Percentiles rank a stretch among this genome's conserved stretches.
Conservation (phyloP, 2,329 filamentous ascomycete genomes). For the Acrocalymma vagum region DNA sequence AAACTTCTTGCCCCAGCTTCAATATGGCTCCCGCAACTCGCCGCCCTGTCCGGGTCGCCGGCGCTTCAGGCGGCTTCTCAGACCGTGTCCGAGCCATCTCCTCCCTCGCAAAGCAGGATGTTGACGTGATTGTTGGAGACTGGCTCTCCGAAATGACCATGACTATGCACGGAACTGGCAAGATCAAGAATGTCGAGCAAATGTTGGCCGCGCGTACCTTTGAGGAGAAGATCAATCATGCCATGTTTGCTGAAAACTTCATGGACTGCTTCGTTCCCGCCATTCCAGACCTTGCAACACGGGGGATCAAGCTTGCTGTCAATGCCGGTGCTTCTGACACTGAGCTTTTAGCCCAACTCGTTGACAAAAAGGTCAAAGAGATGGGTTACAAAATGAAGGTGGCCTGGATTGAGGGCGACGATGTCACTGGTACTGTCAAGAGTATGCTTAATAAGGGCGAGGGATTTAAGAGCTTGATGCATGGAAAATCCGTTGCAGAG, state of each 20-base stretch:
- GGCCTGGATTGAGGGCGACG: conserved; percentile 55
- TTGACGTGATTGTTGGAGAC: conserved; percentile 44
- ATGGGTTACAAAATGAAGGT: conserved; percentile 37
- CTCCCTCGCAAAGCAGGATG: conserved; percentile 48
- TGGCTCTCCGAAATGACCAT: conserved; percentile 43
- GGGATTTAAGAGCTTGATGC: conserved; percentile 46
- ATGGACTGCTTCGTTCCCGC: conserved; percentile 57
- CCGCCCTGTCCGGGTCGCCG: conserved; percentile 52
- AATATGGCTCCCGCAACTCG: conserved; percentile 31
- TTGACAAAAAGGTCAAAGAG: conserved; percentile 35
- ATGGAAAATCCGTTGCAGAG: conserved; percentile 46
- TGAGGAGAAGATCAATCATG: conserved; percentile 42
- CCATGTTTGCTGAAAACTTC: conserved; percentile 52
- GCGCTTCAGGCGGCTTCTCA: conserved; percentile 54
- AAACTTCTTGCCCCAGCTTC: conserved; percentile 2
- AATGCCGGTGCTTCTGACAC: conserved; percentile 44
- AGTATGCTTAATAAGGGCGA: conserved; percentile 49
- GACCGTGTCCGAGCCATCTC: conserved; percentile 54
- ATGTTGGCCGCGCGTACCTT: conserved; percentile 53
- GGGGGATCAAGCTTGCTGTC: conserved; percentile 39
- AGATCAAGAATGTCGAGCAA: conserved; percentile 42
- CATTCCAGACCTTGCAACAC: conserved; percentile 35
- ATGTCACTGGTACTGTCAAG: conserved; percentile 45
- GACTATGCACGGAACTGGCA: conserved; percentile 36
- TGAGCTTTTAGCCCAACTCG: conserved; percentile 31